Base-by-base conservation (phyloP, 176 grass and related monocot species). In the Otatea glauca region DNA sequence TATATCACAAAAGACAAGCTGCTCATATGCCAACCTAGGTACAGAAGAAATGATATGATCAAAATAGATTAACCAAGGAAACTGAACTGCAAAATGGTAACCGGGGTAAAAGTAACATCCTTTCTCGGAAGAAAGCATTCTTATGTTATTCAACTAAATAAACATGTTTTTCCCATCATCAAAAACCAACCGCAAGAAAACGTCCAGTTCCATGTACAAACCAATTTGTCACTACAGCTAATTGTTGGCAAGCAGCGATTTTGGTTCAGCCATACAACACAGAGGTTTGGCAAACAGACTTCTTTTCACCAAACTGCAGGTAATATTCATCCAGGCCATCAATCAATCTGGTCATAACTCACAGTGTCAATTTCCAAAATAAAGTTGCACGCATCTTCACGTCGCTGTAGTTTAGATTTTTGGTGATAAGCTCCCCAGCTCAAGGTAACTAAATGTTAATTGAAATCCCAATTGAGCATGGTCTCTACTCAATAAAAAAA, bases 1-100 rank as follows among this genome's bases (percentile, higher is more conserved):
- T 82, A 99, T 92, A 84, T 99, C 86, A 80, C 97, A 99, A 60
- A 96, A 99, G 16, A 92, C 62, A 70, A 91, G 83, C 71, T 99
- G 97, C 49, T 99, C 93, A 60, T 91, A 96, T 34, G 93, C 92
- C 90, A 91, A 92, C 75, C 93, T 99, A 88, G 27, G 84, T 54
- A 18, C 18, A 85, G 10, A 24, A 89, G 13, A 77, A 80, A 42
- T 47, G 47, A 79, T 11, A 65, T 2, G 37, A 20, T 72, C 49
- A 34, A 29, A 78, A 85, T 27, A 50, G 17, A 54, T 4, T 35
- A 34, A 80, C 32, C 39, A 14, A 68, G 5, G 47, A 44, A 78
- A 59, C 5, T 49, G 18, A 61, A 83, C 18, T 34, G 54, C 7
- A 76, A 76, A 61, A 70, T 60, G 18, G 37, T 70, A 61, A 62